Evolutionary conservation across 1,284 basidiomycete species (phyloP).

Genomic region (Somion occarium): DNA sequence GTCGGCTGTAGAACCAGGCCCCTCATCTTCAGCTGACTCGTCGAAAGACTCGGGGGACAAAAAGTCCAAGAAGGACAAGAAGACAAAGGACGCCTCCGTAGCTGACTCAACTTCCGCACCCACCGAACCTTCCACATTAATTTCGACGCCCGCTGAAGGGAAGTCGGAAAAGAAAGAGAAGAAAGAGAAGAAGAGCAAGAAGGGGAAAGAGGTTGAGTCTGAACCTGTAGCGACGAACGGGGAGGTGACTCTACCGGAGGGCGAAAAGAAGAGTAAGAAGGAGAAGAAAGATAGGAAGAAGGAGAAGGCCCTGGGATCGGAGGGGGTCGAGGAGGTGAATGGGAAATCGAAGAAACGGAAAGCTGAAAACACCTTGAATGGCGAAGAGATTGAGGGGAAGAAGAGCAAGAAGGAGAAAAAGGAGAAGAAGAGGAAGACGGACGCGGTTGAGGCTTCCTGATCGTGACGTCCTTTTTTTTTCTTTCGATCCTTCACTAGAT

Average conservation of each 20-base stretch:
- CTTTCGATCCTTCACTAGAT: too few relatives aligned
- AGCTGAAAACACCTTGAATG: too few relatives aligned
- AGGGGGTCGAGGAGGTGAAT: constrained; percentile 18
- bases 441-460: constrained; percentile 22
- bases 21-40: constrained; percentile 2
- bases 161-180: constrained; percentile 18
- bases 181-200: constrained; percentile 25
- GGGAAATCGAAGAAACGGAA: constrained; percentile 25
- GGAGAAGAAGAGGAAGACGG: constrained; percentile 74
- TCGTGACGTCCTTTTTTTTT: too few relatives aligned
- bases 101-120: constrained; percentile 8
- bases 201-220: constrained; percentile 12
- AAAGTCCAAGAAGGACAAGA: constrained; percentile 23
- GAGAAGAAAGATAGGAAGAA: background rate
- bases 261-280: too few relatives aligned
- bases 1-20: background rate
- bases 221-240: too few relatives aligned
- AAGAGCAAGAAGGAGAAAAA: constrained; percentile 65
- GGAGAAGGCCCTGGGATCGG: background rate
- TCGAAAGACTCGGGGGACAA: constrained; percentile 7
- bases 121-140: constrained; percentile 10
- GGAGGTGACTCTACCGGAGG: too few relatives aligned
- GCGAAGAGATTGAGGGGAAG: too few relatives aligned
- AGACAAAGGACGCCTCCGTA: constrained; percentile 12
- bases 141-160: background rate